A percentile compares a stretch with the other conserved stretches of the same genome.
phyloP scores from a whole-genome alignment of 75 land plant species.

The Pseudotsuga menziesii region DNA sequence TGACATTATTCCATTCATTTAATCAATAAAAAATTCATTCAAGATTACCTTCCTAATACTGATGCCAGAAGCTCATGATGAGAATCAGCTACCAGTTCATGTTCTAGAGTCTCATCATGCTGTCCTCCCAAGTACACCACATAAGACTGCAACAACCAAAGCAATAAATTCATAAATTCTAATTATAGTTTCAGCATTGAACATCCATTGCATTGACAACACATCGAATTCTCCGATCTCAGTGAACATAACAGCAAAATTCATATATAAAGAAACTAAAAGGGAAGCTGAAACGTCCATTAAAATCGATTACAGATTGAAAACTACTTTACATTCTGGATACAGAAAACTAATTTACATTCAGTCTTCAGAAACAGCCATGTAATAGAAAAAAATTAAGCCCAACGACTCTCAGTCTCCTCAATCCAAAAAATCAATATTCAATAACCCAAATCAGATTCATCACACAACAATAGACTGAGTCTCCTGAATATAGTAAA shows the following conservation, averaged over 20 bases:
- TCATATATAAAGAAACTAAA: not conserved
- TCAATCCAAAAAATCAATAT: not conserved
- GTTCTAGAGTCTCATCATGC: not conserved
- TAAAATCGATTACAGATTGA: too few relatives aligned
- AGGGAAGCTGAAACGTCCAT: too few relatives aligned
- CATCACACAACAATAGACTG: not conserved
- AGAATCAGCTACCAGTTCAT: constrained; percentile 3
- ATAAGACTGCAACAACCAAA: constrained; percentile 19
- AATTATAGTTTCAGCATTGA: not conserved
- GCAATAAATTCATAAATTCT: not conserved
- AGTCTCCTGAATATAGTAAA: not conserved
- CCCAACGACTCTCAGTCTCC: not conserved
- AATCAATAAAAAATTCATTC: too few relatives aligned
- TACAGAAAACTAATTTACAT: too few relatives aligned
- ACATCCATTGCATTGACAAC: not conserved
- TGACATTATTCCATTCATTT: too few relatives aligned
- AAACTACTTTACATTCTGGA: too few relatives aligned
- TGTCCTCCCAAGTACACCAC: constrained; percentile 27
- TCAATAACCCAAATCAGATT: not conserved
- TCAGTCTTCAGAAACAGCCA: too few relatives aligned
- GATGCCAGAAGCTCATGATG: constrained; percentile 17
- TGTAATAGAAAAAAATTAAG: too few relatives aligned
- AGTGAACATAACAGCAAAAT: not conserved
- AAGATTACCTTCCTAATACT: constrained; percentile 17
- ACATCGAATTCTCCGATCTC: not conserved